phyloP scores from a whole-genome alignment of 2,329 filamentous ascomycete genomes.

The Thelonectria discophora region DNA sequence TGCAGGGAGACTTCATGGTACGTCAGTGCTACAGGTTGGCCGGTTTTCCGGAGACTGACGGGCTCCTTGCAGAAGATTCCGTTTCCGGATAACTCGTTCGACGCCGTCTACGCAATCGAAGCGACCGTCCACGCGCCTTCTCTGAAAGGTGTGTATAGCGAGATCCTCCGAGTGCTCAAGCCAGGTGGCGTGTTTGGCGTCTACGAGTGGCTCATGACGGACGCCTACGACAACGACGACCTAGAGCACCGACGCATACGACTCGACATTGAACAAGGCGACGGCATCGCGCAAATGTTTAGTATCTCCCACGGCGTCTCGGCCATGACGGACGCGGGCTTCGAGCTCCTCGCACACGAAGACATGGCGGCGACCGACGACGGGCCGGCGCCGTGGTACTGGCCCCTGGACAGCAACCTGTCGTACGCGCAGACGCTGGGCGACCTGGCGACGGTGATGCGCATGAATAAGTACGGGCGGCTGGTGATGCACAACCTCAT shows the following conservation, averaged over 20 bases:
- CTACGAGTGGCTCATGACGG: constrained; percentile 98
- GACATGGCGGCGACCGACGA: constrained; percentile 64
- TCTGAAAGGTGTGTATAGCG: constrained; percentile 85
- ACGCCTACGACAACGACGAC: constrained; percentile 89
- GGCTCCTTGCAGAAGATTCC: constrained; percentile 75
- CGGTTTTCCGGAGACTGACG: neutral
- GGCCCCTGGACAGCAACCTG: constrained; percentile 79
- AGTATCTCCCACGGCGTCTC: constrained; percentile 78
- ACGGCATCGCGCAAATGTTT: constrained; percentile 96
- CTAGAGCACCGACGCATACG: constrained; percentile 84
- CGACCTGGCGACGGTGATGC: constrained; percentile 79
- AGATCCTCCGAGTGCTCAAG: constrained; percentile 92
- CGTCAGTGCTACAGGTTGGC: constrained; percentile 21
- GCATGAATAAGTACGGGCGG: constrained; percentile 85
- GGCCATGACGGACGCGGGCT: constrained; percentile 86
- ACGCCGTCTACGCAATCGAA: constrained; percentile 94
- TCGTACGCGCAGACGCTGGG: constrained; percentile 77
- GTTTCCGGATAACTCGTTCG: constrained; percentile 87
- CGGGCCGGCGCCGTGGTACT: constrained; percentile 83
- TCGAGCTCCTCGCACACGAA: constrained; percentile 68
- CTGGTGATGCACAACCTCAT: constrained; percentile 76
- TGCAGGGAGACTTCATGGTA: constrained; percentile 94
- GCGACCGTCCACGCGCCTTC: constrained; percentile 91
- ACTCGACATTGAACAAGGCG: constrained; percentile 88
- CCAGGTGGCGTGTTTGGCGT: constrained; percentile 94